These are phyloP conservation scores for Phaeosphaeria sp. DNA, from an alignment of 2,329 filamentous ascomycete species.

Conservation along the genomic window DNA sequence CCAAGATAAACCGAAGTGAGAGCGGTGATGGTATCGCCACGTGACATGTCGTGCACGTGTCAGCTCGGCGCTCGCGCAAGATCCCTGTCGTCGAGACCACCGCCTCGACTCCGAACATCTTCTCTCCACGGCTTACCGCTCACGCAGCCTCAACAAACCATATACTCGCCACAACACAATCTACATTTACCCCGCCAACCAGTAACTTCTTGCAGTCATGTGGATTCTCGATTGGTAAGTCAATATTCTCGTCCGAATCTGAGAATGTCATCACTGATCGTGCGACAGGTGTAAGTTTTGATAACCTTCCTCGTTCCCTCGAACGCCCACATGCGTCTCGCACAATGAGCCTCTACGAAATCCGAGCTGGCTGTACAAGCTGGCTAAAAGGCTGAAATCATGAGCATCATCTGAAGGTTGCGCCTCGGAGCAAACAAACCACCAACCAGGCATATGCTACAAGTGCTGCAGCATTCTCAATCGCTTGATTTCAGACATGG, in stretches of 20 bases:
- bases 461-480: neutral
- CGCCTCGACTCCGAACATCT: conserved; percentile 9
- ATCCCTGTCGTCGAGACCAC: conserved; percentile 6
- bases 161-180: neutral
- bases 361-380: neutral
- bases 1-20: neutral
- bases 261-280: conserved; percentile 15
- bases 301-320: neutral
- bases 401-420: neutral
- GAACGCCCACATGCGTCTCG: neutral
- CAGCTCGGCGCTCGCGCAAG: conserved; percentile 1
- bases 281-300: conserved; percentile 39
- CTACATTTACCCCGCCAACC: neutral
- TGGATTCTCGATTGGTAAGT: conserved; percentile 89
- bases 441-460: neutral
- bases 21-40: neutral
- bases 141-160: conserved; percentile 5
- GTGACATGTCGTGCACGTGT: conserved; percentile 7
- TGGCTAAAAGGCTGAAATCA: neutral
- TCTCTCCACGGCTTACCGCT: conserved; percentile 4
- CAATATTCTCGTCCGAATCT: neutral
- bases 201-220: conserved; percentile 58
- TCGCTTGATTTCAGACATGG: neutral
- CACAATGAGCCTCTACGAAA: neutral
- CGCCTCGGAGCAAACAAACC: neutral